Percentiles rank a stretch among this genome's conserved stretches.
Evolutionary conservation across 2,329 filamentous ascomycete species (phyloP).

Genomic region (Pseudogymnoascus sp.): DNA sequence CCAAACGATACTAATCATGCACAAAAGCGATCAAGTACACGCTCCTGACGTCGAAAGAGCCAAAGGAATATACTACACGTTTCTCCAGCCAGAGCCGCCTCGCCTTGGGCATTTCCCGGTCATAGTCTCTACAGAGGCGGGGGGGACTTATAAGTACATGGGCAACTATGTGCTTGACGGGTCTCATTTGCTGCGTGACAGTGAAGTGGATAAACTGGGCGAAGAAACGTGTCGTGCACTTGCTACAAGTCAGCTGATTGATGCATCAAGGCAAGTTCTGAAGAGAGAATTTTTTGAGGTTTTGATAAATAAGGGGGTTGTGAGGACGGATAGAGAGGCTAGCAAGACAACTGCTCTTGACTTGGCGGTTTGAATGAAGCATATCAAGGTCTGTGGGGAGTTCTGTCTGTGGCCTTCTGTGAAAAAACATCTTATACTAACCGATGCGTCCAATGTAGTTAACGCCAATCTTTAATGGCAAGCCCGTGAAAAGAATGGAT

Average conservation of each 20-base stretch:
- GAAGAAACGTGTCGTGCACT: neutral
- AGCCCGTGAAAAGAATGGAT: neutral
- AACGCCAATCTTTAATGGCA: neutral
- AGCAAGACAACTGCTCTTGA: neutral
- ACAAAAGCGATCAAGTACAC: neutral
- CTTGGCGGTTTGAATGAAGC: neutral
- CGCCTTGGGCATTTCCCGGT: neutral
- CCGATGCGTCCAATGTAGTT: neutral
- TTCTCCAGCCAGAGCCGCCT: neutral
- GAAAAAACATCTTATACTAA: neutral
- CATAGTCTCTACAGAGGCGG: neutral
- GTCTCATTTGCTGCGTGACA: neutral
- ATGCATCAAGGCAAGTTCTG: neutral
- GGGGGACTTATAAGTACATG: neutral
- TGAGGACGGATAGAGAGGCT: neutral
- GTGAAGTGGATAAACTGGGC: neutral
- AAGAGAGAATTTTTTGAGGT: neutral
- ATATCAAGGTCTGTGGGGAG: neutral
- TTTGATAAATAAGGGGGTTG: neutral
- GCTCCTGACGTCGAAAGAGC: neutral
- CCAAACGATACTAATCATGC: neutral
- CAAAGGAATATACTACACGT: neutral
- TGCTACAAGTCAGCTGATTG: neutral
- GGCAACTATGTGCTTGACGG: neutral
- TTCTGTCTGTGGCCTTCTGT: neutral